Evolutionary conservation across 1,139 yeast genomes (phyloP), one percentile per base, ranked within the genome.

Genomic region (Hansenula lynferdii): DNA sequence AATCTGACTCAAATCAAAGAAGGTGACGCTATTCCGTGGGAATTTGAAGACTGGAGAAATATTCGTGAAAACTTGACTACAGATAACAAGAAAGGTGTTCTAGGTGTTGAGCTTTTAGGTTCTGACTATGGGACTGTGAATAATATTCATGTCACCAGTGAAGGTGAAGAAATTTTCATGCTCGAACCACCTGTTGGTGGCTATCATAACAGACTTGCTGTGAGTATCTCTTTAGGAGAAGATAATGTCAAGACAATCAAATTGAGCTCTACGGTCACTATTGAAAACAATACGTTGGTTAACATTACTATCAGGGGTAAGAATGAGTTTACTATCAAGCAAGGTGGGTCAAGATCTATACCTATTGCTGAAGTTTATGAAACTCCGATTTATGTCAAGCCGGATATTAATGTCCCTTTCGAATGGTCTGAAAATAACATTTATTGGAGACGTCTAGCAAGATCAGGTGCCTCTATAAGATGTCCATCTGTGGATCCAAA

Each of bases 11-110:
- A 56, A 0, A 59, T 89, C 19, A 65, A 65, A 34, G 71, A 80
- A 32, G 73, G 75, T 4, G 74, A 72, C 6, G 63, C 64, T 8
- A 61, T 77, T 10, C 84, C 90, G 1, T 94, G 97, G 97, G 80
- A 92, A 31, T 94, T 94, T 65, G 95, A 90, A 54, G 96, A 92
- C 54, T 92, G 97, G 97, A 72, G 85, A 45, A 73, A 72, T 25
- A 77, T 89, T 17, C 80, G 98, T 58, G 96, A 92, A 54, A 79
- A 80, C 42, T 65, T 89, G 41, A 81, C 78, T 45, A 77, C 85
- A 3, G 83, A 83, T 45, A 75, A 73, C 35, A 76, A 72, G 20
- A 69, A 68, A 18, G 82, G 80, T 31, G 66, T 72, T 3, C 62
- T 90, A 31, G 90, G 84, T 0, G 70, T 89, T 16, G 70, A 70